Percentiles rank a stretch among this genome's conserved stretches.
phyloP scores from a whole-genome alignment of 2,329 filamentous ascomycete genomes.

The Pseudogymnoascus sp. region DNA sequence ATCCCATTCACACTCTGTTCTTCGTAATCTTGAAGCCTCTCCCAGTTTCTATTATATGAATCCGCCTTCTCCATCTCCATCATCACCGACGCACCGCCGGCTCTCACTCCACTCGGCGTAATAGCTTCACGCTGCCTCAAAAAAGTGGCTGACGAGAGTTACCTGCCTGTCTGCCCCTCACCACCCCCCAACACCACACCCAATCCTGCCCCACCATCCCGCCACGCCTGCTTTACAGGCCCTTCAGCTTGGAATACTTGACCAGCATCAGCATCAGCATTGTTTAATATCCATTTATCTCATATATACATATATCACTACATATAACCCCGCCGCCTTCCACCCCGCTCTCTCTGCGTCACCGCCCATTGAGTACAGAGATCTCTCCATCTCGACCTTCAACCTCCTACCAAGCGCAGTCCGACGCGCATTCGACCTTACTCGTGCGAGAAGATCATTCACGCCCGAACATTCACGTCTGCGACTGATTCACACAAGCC shows the following conservation, averaged over 20 bases:
- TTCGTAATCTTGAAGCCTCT: neutral
- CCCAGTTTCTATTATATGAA: neutral
- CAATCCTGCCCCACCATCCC: conserved; percentile 7
- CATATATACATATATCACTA: neutral
- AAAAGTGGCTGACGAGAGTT: neutral
- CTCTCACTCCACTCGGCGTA: neutral
- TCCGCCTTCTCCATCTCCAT: neutral
- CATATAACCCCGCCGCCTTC: neutral
- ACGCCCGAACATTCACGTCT: neutral
- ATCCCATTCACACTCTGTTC: neutral
- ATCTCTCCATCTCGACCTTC: neutral
- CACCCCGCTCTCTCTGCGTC: neutral
- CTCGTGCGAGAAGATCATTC: neutral
- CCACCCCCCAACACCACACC: neutral
- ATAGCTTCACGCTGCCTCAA: neutral
- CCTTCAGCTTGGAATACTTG: neutral
- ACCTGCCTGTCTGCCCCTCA: conserved; percentile 5
- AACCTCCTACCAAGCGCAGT: neutral
- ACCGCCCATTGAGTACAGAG: conserved; percentile 3
- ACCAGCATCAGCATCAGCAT: conserved; percentile 3
- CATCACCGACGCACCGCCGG: neutral
- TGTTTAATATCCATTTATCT: conserved; percentile 9
- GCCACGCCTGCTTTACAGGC: conserved; percentile 2
- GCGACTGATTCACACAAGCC: neutral
- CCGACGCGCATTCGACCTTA: neutral